These are phyloP conservation scores for Aspergillus arachidicola DNA, from an alignment of 2,329 filamentous ascomycete species.

Conservation along the genomic window DNA sequence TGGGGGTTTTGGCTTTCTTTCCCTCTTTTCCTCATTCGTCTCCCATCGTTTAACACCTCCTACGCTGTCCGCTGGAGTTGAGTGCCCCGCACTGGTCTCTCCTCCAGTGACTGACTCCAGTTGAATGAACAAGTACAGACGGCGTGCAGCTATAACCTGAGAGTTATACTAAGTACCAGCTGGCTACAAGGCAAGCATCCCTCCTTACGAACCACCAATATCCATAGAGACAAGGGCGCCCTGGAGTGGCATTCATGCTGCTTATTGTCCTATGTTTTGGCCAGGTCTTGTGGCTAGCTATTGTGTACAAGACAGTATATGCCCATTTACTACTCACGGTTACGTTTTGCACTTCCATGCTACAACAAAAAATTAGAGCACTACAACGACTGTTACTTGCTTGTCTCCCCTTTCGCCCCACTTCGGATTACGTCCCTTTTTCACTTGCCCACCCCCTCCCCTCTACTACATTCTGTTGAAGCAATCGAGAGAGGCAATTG, in stretches of 20 bases:
- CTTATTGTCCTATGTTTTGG: not conserved
- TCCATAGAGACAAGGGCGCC: not conserved
- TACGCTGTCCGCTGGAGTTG: slow-evolving; percentile 6
- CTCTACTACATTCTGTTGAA: not conserved
- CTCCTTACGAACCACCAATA: not conserved
- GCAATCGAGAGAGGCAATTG: slow-evolving; percentile 1
- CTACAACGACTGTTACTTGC: not conserved
- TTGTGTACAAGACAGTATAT: not conserved
- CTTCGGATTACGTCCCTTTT: slow-evolving; percentile 6
- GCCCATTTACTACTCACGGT: not conserved
- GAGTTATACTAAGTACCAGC: not conserved
- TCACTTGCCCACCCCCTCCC: not conserved
- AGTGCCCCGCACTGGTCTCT: slow-evolving; percentile 13
- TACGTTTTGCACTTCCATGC: not conserved
- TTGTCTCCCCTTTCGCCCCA: slow-evolving; percentile 5
- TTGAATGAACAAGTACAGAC: not conserved
- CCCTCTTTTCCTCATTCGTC: slow-evolving; percentile 5
- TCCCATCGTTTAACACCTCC: slow-evolving; percentile 3
- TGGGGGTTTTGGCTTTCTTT: slow-evolving; percentile 2
- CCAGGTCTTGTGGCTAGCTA: not conserved
- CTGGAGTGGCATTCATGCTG: not conserved
- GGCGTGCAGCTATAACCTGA: not conserved
- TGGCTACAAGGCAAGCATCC: not conserved
- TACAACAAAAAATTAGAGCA: not conserved
- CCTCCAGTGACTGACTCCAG: slow-evolving; percentile 10